These are phyloP conservation scores for Pseudocercospora crystallina DNA, from an alignment of 2,329 filamentous ascomycete species.

Conservation along the genomic window DNA sequence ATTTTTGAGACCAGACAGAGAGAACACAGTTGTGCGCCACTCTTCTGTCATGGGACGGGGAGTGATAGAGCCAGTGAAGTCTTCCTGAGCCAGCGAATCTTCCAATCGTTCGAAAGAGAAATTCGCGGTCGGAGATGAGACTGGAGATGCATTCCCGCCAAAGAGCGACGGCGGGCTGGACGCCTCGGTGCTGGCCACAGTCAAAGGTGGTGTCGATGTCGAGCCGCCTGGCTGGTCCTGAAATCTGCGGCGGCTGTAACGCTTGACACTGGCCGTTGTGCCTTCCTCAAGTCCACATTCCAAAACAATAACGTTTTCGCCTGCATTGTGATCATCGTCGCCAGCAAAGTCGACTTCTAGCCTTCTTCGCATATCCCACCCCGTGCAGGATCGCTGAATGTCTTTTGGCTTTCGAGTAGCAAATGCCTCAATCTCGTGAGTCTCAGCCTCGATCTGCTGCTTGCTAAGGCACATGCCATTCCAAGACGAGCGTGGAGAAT, in stretches of 20 bases:
- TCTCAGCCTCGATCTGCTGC: conserved; percentile 72
- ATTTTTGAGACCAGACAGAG: conserved; percentile 59
- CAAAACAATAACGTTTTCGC: conserved; percentile 75
- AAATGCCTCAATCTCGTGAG: conserved; percentile 77
- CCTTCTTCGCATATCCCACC: conserved; percentile 88
- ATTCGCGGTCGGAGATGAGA: conserved; percentile 34
- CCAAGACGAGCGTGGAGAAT: conserved; percentile 77
- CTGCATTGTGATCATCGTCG: conserved; percentile 72
- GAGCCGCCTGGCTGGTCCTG: conserved; percentile 22
- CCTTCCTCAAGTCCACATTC: conserved; percentile 68
- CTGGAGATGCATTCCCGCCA: conserved; percentile 43
- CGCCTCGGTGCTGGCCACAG: conserved; percentile 24
- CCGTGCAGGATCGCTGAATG: conserved; percentile 73
- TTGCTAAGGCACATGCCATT: conserved; percentile 69
- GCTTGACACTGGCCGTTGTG: conserved; percentile 52
- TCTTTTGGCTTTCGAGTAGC: conserved; percentile 70
- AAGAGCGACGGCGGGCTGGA: conserved; percentile 50
- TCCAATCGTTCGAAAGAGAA: conserved; percentile 28
- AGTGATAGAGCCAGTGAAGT: conserved; percentile 29
- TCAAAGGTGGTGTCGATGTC: conserved; percentile 29
- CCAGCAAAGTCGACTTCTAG: conserved; percentile 87
- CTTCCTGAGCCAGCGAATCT: conserved; percentile 26
- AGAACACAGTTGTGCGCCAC: conserved; percentile 65
- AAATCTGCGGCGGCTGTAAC: conserved; percentile 58
- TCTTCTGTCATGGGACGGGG: conserved; percentile 51